A percentile compares a stretch with the other conserved stretches of the same genome.
Evolutionary conservation across 208 protist genomes (phyloP).

Genomic region (Wallacemonas sp.): DNA sequence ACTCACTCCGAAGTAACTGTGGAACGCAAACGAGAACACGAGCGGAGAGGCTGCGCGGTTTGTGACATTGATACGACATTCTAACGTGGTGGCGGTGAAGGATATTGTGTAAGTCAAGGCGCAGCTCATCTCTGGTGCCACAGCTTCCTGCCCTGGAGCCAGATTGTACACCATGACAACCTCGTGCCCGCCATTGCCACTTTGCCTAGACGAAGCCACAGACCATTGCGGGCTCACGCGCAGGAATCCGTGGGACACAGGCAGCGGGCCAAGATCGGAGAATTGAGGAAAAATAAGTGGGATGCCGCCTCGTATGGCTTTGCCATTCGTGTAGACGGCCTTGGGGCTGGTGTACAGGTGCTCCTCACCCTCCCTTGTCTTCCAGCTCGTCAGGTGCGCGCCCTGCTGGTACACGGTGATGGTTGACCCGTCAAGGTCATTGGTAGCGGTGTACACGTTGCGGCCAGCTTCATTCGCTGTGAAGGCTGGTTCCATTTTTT

Average conservation of each 20-base stretch:
- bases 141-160: slow-evolving; percentile 5
- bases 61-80: slow-evolving; percentile 30
- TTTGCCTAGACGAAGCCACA: neutral
- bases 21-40: slow-evolving; percentile 54
- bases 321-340: slow-evolving; percentile 40
- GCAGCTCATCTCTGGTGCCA: slow-evolving; percentile 12
- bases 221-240: slow-evolving; percentile 27
- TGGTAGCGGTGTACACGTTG: slow-evolving; percentile 2
- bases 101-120: slow-evolving; percentile 43
- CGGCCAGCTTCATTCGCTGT: neutral
- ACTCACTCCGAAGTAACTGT: slow-evolving; percentile 61
- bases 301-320: slow-evolving; percentile 66
- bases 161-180: slow-evolving; percentile 20
- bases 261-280: slow-evolving; percentile 38
- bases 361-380: slow-evolving; percentile 33
- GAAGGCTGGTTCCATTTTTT: neutral
- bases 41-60: slow-evolving; percentile 30
- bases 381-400: slow-evolving; percentile 64
- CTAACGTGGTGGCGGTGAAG: slow-evolving; percentile 35
- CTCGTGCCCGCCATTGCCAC: slow-evolving; percentile 10
- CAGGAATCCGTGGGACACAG: slow-evolving; percentile 53
- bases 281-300: slow-evolving; percentile 75
- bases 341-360: slow-evolving; percentile 58
- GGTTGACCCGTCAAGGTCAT: slow-evolving; percentile 32
- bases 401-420: slow-evolving; percentile 59